Conservation (phyloP, 2,329 filamentous ascomycete species). For the Alternaria postmessia region DNA sequence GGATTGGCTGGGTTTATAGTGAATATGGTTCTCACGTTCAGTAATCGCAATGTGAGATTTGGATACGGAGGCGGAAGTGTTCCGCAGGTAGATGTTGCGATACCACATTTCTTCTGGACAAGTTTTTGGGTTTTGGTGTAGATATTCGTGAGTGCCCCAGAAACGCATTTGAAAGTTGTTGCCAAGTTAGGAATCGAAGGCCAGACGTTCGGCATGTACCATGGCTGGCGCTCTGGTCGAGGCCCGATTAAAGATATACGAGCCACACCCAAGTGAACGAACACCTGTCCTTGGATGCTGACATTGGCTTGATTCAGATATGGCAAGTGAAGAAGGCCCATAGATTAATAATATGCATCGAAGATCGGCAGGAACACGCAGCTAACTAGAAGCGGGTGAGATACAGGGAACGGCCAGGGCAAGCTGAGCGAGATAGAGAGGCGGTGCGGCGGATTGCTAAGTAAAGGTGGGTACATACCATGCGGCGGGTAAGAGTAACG, state of each 20-base stretch:
- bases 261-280: conserved; percentile 8
- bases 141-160: background rate
- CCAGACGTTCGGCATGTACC: background rate
- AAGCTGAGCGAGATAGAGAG: background rate
- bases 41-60: background rate
- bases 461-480: conserved; percentile 3
- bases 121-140: background rate
- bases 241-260: background rate
- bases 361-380: conserved; percentile 19
- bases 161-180: background rate
- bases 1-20: background rate
- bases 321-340: conserved; percentile 14
- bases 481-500: conserved; percentile 25
- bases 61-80: background rate
- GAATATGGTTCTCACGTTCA: background rate
- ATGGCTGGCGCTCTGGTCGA: background rate
- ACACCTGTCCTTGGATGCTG: conserved; percentile 39
- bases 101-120: background rate
- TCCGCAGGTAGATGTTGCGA: background rate
- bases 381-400: conserved; percentile 23
- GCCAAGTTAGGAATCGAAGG: background rate
- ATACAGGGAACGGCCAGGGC: conserved; percentile 2
- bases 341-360: conserved; percentile 39
- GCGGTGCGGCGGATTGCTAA: conserved; percentile 7
- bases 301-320: conserved; percentile 1